phyloP scores from a whole-genome alignment of 176 grass and related monocot species.

The Miscanthus lutarioriparius region DNA sequence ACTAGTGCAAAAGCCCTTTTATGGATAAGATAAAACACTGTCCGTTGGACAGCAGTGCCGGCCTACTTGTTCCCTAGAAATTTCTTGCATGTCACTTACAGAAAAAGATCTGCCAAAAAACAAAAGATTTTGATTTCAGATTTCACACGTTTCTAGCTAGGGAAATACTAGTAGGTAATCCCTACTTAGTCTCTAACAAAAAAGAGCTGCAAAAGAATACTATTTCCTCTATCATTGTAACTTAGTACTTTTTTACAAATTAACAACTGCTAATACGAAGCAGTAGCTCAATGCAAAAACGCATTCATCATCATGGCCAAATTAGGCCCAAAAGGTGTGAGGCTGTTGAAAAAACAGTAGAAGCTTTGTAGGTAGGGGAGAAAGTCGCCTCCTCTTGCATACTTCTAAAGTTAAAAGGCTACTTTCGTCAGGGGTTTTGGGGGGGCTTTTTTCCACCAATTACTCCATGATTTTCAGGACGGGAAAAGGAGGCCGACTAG shows the following conservation, averaged over 20 bases:
- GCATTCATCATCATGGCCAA: not conserved
- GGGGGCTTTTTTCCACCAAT: conserved; percentile 4
- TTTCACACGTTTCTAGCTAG: not conserved
- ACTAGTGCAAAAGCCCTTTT: conserved; percentile 41
- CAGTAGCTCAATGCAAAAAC: not conserved
- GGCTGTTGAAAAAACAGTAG: conserved; percentile 12
- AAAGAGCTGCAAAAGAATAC: not conserved
- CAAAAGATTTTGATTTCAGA: not conserved
- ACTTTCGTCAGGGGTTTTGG: conserved; percentile 45
- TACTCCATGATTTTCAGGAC: conserved; percentile 43
- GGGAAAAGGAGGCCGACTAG: not conserved
- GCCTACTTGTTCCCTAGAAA: conserved; percentile 7
- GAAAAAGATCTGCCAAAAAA: not conserved
- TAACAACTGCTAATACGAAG: not conserved
- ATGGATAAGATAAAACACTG: conserved; percentile 25
- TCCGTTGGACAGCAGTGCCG: not conserved
- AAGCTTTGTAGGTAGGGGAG: conserved; percentile 47
- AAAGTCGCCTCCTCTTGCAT: conserved; percentile 31
- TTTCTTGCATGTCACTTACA: not conserved
- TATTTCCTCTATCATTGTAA: not conserved
- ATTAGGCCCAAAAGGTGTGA: conserved; percentile 6
- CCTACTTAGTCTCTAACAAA: conserved; percentile 10
- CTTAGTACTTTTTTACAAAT: not conserved
- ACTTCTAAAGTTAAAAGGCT: conserved; percentile 48
- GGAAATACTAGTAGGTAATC: not conserved